A percentile compares a stretch with the other conserved stretches of the same genome.
These are phyloP conservation scores for Centrapalus pauciflorus DNA, from an alignment of 129 eudicot genomes.

Conservation along the genomic window DNA sequence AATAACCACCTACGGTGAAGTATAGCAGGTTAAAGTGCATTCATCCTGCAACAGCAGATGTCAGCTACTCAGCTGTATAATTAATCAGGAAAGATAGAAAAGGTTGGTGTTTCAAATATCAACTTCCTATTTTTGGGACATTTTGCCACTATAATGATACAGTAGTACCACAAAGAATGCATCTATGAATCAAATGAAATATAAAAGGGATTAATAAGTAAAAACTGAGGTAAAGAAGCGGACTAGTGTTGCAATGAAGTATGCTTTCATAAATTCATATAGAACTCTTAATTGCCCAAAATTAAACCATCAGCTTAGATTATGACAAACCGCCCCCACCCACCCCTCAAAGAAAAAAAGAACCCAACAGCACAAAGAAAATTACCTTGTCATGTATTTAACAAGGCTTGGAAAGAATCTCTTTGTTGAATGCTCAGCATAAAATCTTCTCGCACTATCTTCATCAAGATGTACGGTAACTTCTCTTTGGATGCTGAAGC, in stretches of 20 bases:
- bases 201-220: background rate
- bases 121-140: background rate
- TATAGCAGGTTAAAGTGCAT: background rate
- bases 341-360: background rate
- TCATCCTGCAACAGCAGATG: background rate
- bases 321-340: no score
- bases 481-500: constrained; percentile 53
- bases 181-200: background rate
- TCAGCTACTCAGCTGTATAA: background rate
- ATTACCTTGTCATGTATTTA: constrained; percentile 77
- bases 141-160: background rate
- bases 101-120: background rate
- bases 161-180: background rate
- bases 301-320: background rate
- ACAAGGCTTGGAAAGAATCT: constrained; percentile 66
- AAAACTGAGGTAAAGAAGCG: background rate
- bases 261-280: background rate
- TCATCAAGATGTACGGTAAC: constrained; percentile 41
- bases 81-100: background rate
- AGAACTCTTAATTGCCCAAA: background rate
- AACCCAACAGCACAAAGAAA: background rate
- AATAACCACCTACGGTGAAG: background rate
- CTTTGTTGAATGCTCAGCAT: constrained; percentile 72
- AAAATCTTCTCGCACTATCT: constrained; percentile 41
- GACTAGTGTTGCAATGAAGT: background rate